Percentiles rank a stretch among this genome's conserved stretches.
Conservation (phyloP, 1,139 yeast species). For the Candida neerlandica region DNA sequence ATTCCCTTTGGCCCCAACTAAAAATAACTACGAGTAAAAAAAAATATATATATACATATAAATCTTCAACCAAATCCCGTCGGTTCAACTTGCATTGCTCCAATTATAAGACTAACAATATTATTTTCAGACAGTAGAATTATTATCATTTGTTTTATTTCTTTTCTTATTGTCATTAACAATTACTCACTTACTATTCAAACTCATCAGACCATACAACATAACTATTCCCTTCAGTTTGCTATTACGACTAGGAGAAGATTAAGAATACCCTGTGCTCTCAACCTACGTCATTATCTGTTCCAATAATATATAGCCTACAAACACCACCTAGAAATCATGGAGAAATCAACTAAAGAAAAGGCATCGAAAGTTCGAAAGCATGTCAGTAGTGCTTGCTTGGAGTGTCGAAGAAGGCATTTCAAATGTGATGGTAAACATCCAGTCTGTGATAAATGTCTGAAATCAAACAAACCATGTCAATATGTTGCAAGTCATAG, state of each 20-base stretch:
- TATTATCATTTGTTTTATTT: not conserved
- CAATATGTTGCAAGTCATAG: conserved; percentile 51
- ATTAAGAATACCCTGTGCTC: too few relatives aligned
- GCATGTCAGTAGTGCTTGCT: conserved; percentile 40
- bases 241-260: too few relatives aligned
- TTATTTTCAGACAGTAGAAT: too few relatives aligned
- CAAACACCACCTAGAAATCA: not conserved
- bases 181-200: too few relatives aligned
- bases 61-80: not conserved
- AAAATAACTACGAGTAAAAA: too few relatives aligned
- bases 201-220: too few relatives aligned
- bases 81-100: too few relatives aligned
- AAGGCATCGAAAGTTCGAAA: conserved; percentile 15
- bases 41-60: too few relatives aligned
- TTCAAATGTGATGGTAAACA: conserved; percentile 49
- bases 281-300: not conserved
- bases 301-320: not conserved
- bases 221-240: too few relatives aligned
- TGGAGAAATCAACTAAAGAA: conserved; percentile 5
- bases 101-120: too few relatives aligned
- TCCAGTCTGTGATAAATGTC: conserved; percentile 48
- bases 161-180: not conserved
- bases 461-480: conserved; percentile 33
- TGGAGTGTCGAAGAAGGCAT: conserved; percentile 52
- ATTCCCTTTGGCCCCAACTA: too few relatives aligned